A percentile compares a stretch with the other conserved stretches of the same genome.
Evolutionary conservation across 2,329 filamentous ascomycete species (phyloP).

Genomic region (Colletotrichum navitas): DNA sequence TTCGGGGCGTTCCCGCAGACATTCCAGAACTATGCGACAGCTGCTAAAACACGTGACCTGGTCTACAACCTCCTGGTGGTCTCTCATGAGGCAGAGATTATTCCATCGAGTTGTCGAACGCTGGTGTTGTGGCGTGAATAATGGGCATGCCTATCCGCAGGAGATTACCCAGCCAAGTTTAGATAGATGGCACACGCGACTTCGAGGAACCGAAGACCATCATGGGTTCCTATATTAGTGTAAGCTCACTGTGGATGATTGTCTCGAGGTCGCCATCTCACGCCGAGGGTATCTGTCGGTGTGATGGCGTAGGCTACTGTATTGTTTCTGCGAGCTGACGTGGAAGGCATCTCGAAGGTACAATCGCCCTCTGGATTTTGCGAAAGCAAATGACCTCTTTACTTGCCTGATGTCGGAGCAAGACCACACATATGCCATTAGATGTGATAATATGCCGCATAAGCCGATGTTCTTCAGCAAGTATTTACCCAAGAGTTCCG

Average conservation of each 20-base stretch:
- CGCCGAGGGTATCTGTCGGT: background rate
- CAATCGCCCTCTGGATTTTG: background rate
- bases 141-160: background rate
- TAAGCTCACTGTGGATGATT: background rate
- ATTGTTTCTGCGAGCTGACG: background rate
- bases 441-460: background rate
- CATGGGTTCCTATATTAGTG: background rate
- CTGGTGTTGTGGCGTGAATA: background rate
- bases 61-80: background rate
- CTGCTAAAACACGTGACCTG: too few relatives aligned
- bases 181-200: background rate
- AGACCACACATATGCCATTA: background rate
- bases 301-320: background rate
- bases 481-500: background rate
- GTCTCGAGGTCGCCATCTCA: background rate
- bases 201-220: background rate
- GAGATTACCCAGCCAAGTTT: background rate
- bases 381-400: background rate
- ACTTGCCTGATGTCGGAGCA: background rate
- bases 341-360: background rate
- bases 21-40: background rate
- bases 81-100: background rate
- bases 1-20: background rate
- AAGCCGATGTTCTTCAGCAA: background rate
- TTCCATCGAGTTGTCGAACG: too few relatives aligned